phyloP scores from a whole-genome alignment of 495 filamentous ascomycete genomes.

The Trichoderma gamsii region DNA sequence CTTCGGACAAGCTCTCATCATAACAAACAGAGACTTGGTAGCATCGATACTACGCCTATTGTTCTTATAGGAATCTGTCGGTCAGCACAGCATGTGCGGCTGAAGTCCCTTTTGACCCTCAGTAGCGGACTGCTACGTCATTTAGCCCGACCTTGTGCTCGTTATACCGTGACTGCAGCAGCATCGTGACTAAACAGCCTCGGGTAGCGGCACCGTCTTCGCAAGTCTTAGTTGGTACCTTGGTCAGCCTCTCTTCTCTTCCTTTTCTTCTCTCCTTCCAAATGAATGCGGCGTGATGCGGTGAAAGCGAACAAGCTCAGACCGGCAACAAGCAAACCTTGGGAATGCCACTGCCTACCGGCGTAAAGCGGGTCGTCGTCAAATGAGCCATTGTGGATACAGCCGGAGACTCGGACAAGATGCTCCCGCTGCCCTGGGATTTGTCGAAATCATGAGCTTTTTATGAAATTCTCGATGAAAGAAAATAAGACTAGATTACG shows the following conservation, averaged over 20 bases:
- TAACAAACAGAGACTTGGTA: no score
- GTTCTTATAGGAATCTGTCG: neutral
- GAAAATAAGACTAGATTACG: neutral
- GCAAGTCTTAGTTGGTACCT: neutral
- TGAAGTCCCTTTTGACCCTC: neutral
- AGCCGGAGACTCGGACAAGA: neutral
- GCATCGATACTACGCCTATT: no score
- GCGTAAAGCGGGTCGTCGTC: neutral
- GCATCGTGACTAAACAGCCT: neutral
- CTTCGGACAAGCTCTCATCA: no score
- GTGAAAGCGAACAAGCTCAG: neutral
- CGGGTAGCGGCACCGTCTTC: neutral
- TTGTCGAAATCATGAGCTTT: neutral
- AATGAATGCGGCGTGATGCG: neutral
- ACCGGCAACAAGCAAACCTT: neutral
- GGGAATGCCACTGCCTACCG: neutral
- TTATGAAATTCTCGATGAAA: neutral
- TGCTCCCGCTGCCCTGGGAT: neutral
- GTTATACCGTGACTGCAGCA: neutral
- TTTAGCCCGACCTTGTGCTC: neutral
- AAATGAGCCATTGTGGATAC: constrained; percentile 3
- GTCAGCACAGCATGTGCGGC: neutral
- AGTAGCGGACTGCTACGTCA: neutral
- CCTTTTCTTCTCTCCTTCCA: no score
- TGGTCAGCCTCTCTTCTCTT: neutral